Percentiles rank a stretch among this genome's conserved stretches.
Conservation (phyloP, 768 basidiomycete genomes). For the Rhodotorula graminis region DNA sequence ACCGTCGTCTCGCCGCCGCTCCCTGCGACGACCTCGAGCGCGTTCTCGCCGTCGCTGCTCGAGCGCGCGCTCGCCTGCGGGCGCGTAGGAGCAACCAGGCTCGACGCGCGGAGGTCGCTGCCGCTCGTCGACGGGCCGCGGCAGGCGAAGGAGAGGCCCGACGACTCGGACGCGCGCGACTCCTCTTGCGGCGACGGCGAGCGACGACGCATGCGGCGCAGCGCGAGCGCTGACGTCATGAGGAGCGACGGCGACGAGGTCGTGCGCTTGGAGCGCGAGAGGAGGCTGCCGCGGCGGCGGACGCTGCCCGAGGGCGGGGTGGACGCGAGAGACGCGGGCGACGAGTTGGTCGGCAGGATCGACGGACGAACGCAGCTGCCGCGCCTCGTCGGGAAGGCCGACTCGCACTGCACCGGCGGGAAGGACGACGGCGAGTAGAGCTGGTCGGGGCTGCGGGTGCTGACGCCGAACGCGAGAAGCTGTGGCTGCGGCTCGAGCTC, state of each 20-base stretch:
- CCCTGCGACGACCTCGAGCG: neutral
- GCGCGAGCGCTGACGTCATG: neutral
- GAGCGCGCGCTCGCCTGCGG: neutral
- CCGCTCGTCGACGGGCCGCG: conserved; percentile 4
- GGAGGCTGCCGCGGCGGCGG: neutral
- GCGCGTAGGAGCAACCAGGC: neutral
- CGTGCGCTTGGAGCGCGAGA: neutral
- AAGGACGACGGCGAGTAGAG: neutral
- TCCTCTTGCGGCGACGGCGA: neutral
- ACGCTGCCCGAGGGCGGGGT: neutral
- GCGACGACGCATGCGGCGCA: neutral
- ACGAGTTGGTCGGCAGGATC: neutral
- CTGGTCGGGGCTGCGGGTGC: too few relatives aligned
- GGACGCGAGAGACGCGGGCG: neutral
- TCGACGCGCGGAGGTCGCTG: neutral
- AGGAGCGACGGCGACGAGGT: neutral
- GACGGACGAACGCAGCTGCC: neutral
- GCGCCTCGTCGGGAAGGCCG: neutral
- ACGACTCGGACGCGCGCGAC: neutral
- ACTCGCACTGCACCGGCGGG: neutral
- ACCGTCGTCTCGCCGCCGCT: neutral
- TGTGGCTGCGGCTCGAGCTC: neutral
- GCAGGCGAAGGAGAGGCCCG: conserved; percentile 28
- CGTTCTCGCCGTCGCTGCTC: neutral
- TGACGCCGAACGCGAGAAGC: neutral